Evolutionary conservation across 164 flowering plant species (phyloP), one percentile per base, ranked within the genome.

Genomic region (Buxus sempervirens): DNA sequence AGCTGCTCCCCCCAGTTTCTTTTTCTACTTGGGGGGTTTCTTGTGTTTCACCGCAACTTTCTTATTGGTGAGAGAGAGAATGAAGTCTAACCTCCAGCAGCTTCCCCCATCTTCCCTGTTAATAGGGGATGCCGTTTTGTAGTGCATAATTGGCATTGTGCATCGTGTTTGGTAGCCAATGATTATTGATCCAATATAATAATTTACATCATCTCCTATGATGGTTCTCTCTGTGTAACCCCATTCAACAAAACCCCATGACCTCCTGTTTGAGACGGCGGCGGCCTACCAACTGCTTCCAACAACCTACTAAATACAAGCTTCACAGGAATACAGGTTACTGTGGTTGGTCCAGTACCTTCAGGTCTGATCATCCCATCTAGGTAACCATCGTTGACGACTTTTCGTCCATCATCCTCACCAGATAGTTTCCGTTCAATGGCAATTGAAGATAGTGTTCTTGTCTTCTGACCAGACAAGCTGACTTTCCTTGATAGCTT

Each of bases 251-350:
- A 60, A 60, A 65, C 71, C 71, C 72, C 68, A 68, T 73, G 83
- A 72, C 57, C 71, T 38, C 78, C 67, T 71, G 78, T 72, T 74
- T 73, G 81, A 49, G 89, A 80, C 59, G 88, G 83, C 59, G 88
- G 83, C 45, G 89, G 83, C 77, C 89, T 80, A 76, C 84, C 85
- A 57, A 90, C 83, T 76, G 89, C 95, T 81, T 95, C 97, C 62
- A 82, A 80, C 70, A 95, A 85, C 81, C 97, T 85, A 82, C 96
- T 90, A 80, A 84, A 92, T 20, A 88, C 97, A 70, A 92, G 72
- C 69, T 89, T 90, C 51, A 95, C 90, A 10, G 98, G 97, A 74
- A 92, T 88, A 79, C 96, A 92, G 27, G 97, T 81, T 53, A 89
- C 84, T 12, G 89, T 76, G 4, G 92, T 75, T 41, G 85, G 87